phyloP scores from a whole-genome alignment of 495 filamentous ascomycete species.

The Chaetomium fimeti region DNA sequence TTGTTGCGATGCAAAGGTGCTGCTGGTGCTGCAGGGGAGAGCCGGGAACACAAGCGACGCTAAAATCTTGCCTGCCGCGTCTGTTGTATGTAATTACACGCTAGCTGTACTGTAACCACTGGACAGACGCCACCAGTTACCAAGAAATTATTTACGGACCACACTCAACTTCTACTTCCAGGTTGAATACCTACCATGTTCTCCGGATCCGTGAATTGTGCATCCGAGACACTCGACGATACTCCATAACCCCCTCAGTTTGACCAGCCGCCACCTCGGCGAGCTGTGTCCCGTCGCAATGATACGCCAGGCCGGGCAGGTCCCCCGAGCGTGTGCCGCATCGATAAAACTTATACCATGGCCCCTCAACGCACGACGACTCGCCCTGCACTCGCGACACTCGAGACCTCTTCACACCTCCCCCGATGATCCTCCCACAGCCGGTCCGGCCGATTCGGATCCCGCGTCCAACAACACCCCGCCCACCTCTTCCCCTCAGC shows the following conservation, averaged over 20 bases:
- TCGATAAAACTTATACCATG: constrained; percentile 12
- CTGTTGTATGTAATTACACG: constrained; percentile 4
- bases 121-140: too few relatives aligned
- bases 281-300: constrained; percentile 7
- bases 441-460: background rate
- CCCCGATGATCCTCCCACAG: background rate
- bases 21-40: background rate
- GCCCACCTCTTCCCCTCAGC: background rate
- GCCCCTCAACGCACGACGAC: constrained; percentile 6
- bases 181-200: too few relatives aligned
- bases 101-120: too few relatives aligned
- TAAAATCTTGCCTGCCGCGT: background rate
- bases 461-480: background rate
- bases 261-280: background rate
- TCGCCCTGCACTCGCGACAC: background rate
- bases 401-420: background rate
- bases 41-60: background rate
- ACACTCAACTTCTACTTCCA: background rate
- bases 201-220: background rate
- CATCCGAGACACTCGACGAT: background rate
- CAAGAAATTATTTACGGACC: constrained; percentile 6
- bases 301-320: constrained; percentile 24
- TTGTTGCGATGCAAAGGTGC: background rate
- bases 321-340: constrained; percentile 25
- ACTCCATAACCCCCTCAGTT: background rate